Base-by-base conservation (phyloP, 2,329 filamentous ascomycete species). In the Colletotrichum tanaceti region DNA sequence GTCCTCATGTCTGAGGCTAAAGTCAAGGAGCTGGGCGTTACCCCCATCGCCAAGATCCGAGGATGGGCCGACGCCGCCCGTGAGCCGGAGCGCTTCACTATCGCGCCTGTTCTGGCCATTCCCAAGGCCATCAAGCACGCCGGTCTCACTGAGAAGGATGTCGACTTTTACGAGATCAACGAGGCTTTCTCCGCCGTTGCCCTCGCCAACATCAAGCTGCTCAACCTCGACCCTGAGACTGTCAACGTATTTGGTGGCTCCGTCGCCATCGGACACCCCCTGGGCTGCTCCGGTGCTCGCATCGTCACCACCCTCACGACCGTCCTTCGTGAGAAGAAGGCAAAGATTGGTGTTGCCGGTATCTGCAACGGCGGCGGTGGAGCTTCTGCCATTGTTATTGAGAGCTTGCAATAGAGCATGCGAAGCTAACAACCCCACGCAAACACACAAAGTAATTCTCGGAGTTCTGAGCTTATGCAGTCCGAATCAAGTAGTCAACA, bases 291-390 rank as follows among this genome's bases (percentile, higher is more conserved):
- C 38, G 96, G 96, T 75, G 96, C 96, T 68, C 92, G 96, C 78
- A 98, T 99, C 77, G 87, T 97, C 74, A 91, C 94, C 55, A 99
- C 96, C 18, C 82, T 99, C 73, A 89, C 97, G 63, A 92, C 93
- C 71, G 95, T 98, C 43, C 84, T 99, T 76, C 92, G 88, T 80
- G 91, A 96, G 80, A 96, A 94, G 87, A 92, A 93, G 80, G 94
- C 90, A 76, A 98, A 97, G 90, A 90, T 98, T 79, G 96, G 96
- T 65, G 92, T 90, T 77, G 95, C 93, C 46, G 96, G 93, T 77
- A 98, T 99, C 78, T 99, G 96, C 89, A 99, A 99, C 81, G 96
- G 96, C 73, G 96, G 96, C 66, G 96, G 96, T 75, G 96, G 96
- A 79, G 96, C 96, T 69, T 97, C 93, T 76, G 96, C 96, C 67